Conservation (phyloP, 106 monocot species). For the Alisma plantagoaquatica region DNA sequence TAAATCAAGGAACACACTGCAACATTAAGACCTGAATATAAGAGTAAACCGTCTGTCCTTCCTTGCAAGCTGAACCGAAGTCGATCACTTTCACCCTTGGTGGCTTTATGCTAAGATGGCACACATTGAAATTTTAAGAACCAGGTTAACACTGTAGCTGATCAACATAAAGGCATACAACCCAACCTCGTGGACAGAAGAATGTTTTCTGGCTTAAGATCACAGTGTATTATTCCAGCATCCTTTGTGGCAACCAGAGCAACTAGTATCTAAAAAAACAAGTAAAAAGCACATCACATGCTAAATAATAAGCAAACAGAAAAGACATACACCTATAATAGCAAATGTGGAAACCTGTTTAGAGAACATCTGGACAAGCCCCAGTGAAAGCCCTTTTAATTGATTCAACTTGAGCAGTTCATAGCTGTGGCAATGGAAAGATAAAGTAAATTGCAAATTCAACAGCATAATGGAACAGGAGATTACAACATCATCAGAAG, state of each 20-base stretch:
- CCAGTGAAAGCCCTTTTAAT: conserved; percentile 71
- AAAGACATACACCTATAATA: not conserved
- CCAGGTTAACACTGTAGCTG: no score
- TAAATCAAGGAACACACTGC: no score
- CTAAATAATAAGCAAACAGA: not conserved
- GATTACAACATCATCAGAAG: no score
- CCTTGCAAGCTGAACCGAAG: conserved; percentile 95
- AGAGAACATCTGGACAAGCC: conserved; percentile 69
- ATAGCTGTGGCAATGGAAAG: conserved; percentile 38
- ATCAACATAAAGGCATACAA: no score
- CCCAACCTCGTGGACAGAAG: conserved; percentile 63
- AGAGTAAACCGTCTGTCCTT: conserved; percentile 79
- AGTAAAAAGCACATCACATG: no score
- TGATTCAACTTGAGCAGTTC: conserved; percentile 71
- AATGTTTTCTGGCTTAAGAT: conserved; percentile 97
- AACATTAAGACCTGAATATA: conserved; percentile 97
- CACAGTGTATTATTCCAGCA: conserved; percentile 95
- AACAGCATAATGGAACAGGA: not conserved
- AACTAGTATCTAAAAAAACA: conserved; percentile 54
- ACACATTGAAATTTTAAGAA: not conserved
- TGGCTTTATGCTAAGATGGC: conserved; percentile 23
- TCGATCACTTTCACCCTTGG: conserved; percentile 90
- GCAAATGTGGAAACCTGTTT: conserved; percentile 42
- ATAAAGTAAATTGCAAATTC: not conserved
- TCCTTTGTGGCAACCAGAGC: conserved; percentile 86